Evolutionary conservation across 208 protist genomes (phyloP), one percentile per base, ranked within the genome.

Genomic region (Wallacemonas sp.): DNA sequence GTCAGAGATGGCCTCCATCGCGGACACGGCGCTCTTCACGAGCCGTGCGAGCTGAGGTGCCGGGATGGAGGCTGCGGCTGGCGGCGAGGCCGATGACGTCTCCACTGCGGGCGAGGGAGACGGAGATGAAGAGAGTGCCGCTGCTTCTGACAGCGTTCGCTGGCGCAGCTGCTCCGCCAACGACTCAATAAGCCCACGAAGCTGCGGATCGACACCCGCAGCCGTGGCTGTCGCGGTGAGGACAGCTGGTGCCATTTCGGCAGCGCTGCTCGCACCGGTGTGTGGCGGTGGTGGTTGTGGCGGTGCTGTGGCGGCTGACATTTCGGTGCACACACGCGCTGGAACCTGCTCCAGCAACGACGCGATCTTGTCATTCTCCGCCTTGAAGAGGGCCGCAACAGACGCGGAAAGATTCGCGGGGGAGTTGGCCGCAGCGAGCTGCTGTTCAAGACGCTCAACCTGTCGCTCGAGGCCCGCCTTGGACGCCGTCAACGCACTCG

Each of bases 321-420:
- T 26, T 24, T 70, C 58, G 1, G 33, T 44, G 34, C 68, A 77
- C 21, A 80, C 57, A 32, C 63, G 61, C 19, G 44, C 33, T 2
- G 77, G 78, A 54, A 83, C 72, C 38, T 71, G 33, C 17, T 74
- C 54, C 39, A 87, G 54, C 24, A 87, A 49, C 26, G 62, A 32
- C 23, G 72, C 55, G 1, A 84, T 57, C 19, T 63, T 74, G 3
- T 32, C 39, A 33, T 70, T 72, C 56, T 81, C 75, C 27, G 44
- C 33, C 26, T 70, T 47, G 8, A 81, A 32, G 27, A 81, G 61
- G 11, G 60, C 14, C n/a, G 60, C 52, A 21, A 75, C 56, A 1
- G 74, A 64, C 9, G 48, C 6, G 0, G 57, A 17, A 4, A 48
- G 24, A 2, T 4, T 58, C 17, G 32, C 5, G n/a, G 52, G 38